These are phyloP conservation scores for Ascochyta lentis DNA, from an alignment of 2,329 filamentous ascomycete genomes.

Conservation along the genomic window DNA sequence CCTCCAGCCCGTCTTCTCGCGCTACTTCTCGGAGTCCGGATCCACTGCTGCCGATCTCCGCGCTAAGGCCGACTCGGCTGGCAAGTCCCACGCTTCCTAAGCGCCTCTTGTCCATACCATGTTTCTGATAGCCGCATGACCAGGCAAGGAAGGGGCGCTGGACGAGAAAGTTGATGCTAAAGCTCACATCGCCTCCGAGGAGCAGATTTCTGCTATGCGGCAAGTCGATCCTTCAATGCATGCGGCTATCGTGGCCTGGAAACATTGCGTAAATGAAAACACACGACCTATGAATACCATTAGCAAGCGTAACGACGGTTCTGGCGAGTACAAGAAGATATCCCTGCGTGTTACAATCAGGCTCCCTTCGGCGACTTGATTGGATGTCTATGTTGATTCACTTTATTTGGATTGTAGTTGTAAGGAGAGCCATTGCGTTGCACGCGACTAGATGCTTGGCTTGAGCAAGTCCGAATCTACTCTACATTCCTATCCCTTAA, in stretches of 20 bases:
- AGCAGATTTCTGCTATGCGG: slow-evolving; percentile 18
- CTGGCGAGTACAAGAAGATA: slow-evolving; percentile 31
- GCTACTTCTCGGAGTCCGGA: slow-evolving; percentile 78
- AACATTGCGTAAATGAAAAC: slow-evolving; percentile 29
- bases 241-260: slow-evolving; percentile 42
- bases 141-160: slow-evolving; percentile 20
- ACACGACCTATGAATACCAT: slow-evolving; percentile 28
- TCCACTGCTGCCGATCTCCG: slow-evolving; percentile 87
- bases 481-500: slow-evolving; percentile 4
- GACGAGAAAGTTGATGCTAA: slow-evolving; percentile 1
- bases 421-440: slow-evolving; percentile 12
- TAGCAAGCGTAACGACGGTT: slow-evolving; percentile 26
- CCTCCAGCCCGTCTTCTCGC: slow-evolving; percentile 87
- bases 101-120: slow-evolving; percentile 18
- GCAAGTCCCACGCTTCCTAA: slow-evolving; percentile 43
- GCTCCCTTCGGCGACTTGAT: slow-evolving; percentile 24
- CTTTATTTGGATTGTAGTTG: slow-evolving; percentile 25
- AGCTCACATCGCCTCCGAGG: slow-evolving; percentile 1
- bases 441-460: slow-evolving; percentile 3
- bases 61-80: slow-evolving; percentile 79
- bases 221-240: slow-evolving; percentile 17
- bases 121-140: slow-evolving; percentile 41
- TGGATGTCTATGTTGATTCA: slow-evolving; percentile 24
- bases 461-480: slow-evolving; percentile 5
- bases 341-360: slow-evolving; percentile 34